phyloP scores from a whole-genome alignment of 805 yeast species.

The Yarrowia divulgata region DNA sequence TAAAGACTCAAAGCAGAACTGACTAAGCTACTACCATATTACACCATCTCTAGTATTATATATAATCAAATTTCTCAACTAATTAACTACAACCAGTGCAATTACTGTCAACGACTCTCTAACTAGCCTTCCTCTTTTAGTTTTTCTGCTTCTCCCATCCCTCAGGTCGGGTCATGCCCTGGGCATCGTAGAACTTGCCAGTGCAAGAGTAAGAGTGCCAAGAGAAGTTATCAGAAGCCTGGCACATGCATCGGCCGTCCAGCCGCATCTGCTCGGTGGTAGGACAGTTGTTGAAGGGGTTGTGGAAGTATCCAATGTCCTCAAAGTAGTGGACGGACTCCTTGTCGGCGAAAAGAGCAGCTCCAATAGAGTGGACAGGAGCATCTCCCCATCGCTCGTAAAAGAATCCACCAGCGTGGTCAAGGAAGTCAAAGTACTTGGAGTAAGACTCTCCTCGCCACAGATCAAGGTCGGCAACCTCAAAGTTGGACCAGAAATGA shows the following conservation, averaged over 20 bases:
- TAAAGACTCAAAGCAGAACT: too few relatives aligned
- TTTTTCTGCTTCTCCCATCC: conserved; percentile 37
- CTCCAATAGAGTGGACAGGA: conserved; percentile 84
- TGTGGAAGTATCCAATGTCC: conserved; percentile 77
- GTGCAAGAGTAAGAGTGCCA: conserved; percentile 52
- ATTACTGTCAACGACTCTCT: conserved; percentile 2
- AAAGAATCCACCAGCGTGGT: conserved; percentile 75
- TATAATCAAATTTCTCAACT: conserved; percentile 16
- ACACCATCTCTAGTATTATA: neutral
- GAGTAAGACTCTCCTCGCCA: conserved; percentile 66
- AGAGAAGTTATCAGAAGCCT: conserved; percentile 49
- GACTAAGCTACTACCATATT: too few relatives aligned
- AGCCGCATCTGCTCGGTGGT: conserved; percentile 56
- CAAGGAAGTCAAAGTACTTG: conserved; percentile 67
- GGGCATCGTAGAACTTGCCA: conserved; percentile 48
- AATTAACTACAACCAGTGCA: conserved; percentile 32
- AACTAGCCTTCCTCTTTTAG: neutral
- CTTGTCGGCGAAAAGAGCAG: conserved; percentile 63
- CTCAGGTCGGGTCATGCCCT: conserved; percentile 42
- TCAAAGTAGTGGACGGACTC: conserved; percentile 72
- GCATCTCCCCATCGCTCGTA: conserved; percentile 96
- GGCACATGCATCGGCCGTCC: conserved; percentile 63
- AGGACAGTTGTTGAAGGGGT: conserved; percentile 70
- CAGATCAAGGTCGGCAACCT: conserved; percentile 73
- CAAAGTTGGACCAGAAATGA: conserved; percentile 87